Evolutionary conservation across 805 yeast species (phyloP).

Genomic region (Myxozyma sirexii): DNA sequence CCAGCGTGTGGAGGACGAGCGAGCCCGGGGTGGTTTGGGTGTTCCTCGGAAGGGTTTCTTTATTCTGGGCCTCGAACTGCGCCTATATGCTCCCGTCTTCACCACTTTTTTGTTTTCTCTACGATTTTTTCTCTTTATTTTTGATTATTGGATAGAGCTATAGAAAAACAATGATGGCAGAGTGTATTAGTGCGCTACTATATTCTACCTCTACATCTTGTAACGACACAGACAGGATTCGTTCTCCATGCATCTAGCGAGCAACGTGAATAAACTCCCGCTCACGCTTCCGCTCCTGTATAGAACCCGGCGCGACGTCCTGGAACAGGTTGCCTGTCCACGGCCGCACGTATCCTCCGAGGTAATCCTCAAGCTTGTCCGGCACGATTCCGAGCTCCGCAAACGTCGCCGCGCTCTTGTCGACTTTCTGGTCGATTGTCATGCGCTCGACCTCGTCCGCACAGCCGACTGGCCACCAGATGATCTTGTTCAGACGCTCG

Average conservation of each 20-base stretch:
- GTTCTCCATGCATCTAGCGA: constrained; percentile 9
- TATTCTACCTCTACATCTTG: not conserved
- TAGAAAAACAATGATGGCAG: no score
- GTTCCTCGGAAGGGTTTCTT: no score
- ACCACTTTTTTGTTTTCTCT: no score
- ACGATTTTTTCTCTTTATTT: no score
- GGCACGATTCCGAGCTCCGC: constrained; percentile 71
- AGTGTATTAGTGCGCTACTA: not conserved
- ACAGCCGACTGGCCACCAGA: constrained; percentile 55
- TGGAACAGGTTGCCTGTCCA: constrained; percentile 32
- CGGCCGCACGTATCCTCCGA: constrained; percentile 48
- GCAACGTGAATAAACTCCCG: constrained; percentile 28
- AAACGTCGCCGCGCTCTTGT: constrained; percentile 63
- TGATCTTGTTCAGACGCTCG: constrained; percentile 43
- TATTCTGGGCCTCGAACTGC: no score
- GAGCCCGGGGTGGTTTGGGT: no score
- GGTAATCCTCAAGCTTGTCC: constrained; percentile 54
- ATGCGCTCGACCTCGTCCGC: constrained; percentile 78
- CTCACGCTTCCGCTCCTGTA: constrained; percentile 30
- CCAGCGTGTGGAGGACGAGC: no score
- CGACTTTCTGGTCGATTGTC: constrained; percentile 64
- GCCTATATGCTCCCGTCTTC: no score
- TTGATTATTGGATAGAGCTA: no score
- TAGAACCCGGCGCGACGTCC: constrained; percentile 31
- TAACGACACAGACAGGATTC: not conserved